These are phyloP conservation scores for Cladorrhinum samala DNA, from an alignment of 495 filamentous ascomycete species.

Conservation along the genomic window DNA sequence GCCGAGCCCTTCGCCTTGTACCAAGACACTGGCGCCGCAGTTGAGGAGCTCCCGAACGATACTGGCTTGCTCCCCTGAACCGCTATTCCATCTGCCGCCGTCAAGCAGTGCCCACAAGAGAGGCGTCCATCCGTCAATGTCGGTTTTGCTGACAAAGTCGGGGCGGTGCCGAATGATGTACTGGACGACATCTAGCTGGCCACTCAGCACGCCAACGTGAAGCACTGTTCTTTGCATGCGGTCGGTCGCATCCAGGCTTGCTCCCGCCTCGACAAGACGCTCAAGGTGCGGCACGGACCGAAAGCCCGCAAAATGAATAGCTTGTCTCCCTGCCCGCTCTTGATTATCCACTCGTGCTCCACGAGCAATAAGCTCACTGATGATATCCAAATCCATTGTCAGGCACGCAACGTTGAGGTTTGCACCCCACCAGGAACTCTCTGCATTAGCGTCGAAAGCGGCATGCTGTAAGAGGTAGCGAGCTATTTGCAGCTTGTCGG, in stretches of 20 bases:
- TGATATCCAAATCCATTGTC: background rate
- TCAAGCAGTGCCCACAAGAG: background rate
- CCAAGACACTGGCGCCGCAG: background rate
- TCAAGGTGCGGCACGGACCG: background rate
- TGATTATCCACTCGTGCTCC: background rate
- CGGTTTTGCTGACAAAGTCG: background rate
- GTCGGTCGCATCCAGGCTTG: background rate
- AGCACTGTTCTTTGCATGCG: background rate
- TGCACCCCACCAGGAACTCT: too few relatives aligned
- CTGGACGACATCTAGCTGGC: background rate
- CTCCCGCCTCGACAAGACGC: background rate
- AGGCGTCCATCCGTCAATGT: conserved; percentile 1
- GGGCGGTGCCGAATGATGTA: background rate
- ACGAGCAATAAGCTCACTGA: background rate
- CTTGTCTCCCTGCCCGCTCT: background rate
- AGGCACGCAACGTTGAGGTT: background rate
- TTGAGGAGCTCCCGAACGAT: conserved; percentile 1
- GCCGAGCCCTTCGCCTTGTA: background rate
- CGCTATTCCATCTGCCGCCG: background rate
- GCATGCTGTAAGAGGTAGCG: too few relatives aligned
- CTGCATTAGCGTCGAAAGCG: too few relatives aligned
- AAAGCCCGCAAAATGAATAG: background rate
- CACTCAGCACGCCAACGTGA: background rate
- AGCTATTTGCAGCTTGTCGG: too few relatives aligned
- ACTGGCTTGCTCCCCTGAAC: background rate